phyloP scores from a whole-genome alignment of 2,329 filamentous ascomycete species.

The Fusarium buxicola region DNA sequence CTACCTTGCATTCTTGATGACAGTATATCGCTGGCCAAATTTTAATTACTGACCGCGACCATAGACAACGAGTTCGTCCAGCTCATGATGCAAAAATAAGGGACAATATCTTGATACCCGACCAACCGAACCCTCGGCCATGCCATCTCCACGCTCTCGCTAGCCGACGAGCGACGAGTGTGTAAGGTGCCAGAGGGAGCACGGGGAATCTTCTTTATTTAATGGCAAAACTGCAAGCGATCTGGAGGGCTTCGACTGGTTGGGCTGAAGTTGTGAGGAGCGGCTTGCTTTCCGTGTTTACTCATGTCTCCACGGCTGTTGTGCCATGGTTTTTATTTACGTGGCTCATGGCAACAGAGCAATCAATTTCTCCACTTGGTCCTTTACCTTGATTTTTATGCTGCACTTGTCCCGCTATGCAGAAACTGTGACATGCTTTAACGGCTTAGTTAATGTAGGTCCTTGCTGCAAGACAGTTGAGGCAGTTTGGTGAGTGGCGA shows the following conservation, averaged over 20 bases:
- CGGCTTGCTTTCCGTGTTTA: constrained; percentile 43
- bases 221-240: constrained; percentile 49
- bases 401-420: not conserved
- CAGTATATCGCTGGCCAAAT: not conserved
- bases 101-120: constrained; percentile 44
- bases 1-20: constrained; percentile 23
- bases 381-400: constrained; percentile 10
- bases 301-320: constrained; percentile 39
- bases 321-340: constrained; percentile 33
- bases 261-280: constrained; percentile 45
- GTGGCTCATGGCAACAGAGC: constrained; percentile 42
- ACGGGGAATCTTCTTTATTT: constrained; percentile 45
- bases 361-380: constrained; percentile 39
- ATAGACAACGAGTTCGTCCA: constrained; percentile 92
- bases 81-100: constrained; percentile 95
- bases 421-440: constrained; percentile 11
- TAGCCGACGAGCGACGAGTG: constrained; percentile 29
- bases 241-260: constrained; percentile 43
- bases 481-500: constrained; percentile 26
- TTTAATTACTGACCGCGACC: constrained; percentile 32
- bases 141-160: constrained; percentile 30
- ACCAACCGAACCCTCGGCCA: constrained; percentile 34
- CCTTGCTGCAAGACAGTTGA: constrained; percentile 13
- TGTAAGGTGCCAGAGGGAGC: constrained; percentile 32
- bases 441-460: constrained; percentile 2